These are phyloP conservation scores for Trichoderma asperelloides DNA, from an alignment of 495 filamentous ascomycete species.

Conservation along the genomic window DNA sequence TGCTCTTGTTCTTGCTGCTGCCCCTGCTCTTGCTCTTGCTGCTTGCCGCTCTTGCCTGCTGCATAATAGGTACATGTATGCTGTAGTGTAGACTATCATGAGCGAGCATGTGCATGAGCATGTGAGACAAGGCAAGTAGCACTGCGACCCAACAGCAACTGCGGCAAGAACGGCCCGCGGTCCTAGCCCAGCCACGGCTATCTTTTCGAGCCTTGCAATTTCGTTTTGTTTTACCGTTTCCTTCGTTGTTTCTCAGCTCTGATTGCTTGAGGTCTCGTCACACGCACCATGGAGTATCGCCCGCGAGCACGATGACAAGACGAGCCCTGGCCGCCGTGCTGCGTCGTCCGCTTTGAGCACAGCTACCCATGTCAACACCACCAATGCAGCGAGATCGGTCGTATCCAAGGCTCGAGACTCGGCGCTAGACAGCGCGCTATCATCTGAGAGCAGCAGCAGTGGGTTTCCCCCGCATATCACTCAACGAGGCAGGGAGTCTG, in stretches of 20 bases:
- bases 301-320: no score
- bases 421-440: background rate
- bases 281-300: background rate
- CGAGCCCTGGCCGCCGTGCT: background rate
- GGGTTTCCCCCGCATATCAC: background rate
- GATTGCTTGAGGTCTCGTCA: background rate
- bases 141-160: background rate
- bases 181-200: background rate
- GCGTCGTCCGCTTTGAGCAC: background rate
- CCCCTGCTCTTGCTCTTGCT: background rate
- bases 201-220: background rate
- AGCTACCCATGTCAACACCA: no score
- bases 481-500: background rate
- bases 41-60: background rate
- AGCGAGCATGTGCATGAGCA: background rate
- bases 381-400: background rate
- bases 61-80: no score
- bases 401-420: background rate
- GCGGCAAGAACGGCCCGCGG: slow-evolving; percentile 4
- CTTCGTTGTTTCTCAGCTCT: background rate
- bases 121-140: background rate
- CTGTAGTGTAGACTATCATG: no score
- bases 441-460: background rate
- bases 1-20: background rate
- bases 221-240: background rate